Percentiles rank a stretch among this genome's conserved stretches.
These are phyloP conservation scores for Salvia rosmarinus DNA, from an alignment of 257 asterid genomes.

Conservation along the genomic window DNA sequence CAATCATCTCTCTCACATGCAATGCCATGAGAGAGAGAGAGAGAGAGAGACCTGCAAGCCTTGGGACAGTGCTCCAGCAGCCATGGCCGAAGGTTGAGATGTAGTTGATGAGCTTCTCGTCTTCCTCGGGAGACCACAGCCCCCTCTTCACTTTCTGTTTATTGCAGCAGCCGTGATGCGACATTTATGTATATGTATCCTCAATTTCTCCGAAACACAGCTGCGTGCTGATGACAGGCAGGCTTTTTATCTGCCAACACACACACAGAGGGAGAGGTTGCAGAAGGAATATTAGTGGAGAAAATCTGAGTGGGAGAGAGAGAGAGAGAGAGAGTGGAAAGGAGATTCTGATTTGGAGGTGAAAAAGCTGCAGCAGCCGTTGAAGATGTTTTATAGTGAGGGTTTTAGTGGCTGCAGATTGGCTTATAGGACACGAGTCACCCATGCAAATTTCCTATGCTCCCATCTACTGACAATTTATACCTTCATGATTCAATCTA, in stretches of 20 bases:
- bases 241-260: neutral
- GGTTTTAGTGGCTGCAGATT: slow-evolving; percentile 21
- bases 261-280: neutral
- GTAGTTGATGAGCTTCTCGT: slow-evolving; percentile 39
- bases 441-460: slow-evolving; percentile 37
- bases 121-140: slow-evolving; percentile 53
- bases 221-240: neutral
- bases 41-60: slow-evolving; percentile 40
- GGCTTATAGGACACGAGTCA: slow-evolving; percentile 42
- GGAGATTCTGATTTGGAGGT: neutral
- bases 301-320: slow-evolving; percentile 8
- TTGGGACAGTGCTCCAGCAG: slow-evolving; percentile 48
- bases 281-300: neutral
- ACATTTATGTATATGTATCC: neutral
- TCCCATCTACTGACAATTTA: slow-evolving; percentile 30
- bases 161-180: slow-evolving; percentile 43
- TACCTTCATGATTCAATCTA: neutral
- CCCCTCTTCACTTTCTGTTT: slow-evolving; percentile 46
- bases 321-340: neutral
- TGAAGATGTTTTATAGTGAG: slow-evolving; percentile 34
- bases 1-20: neutral
- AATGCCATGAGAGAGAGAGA: neutral
- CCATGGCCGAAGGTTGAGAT: slow-evolving; percentile 40
- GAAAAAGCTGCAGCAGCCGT: slow-evolving; percentile 22
- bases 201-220: neutral